Evolutionary conservation across 176 grass and related monocot species (phyloP).

Genomic region (Cenchrus purpureus): DNA sequence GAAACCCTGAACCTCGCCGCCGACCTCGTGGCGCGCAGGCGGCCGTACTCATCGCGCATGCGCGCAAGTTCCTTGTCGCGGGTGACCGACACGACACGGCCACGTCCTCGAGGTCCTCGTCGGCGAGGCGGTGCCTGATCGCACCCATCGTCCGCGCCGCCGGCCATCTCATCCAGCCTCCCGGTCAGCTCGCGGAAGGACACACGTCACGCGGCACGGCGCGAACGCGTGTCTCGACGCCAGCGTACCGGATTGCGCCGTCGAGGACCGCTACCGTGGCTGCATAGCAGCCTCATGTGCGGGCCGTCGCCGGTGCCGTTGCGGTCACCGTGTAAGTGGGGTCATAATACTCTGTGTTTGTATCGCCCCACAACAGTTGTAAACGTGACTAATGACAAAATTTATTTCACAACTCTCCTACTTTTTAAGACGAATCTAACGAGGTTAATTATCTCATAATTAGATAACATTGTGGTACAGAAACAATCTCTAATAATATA

Average conservation of each 20-base stretch:
- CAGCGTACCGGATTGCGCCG: slow-evolving; percentile 32
- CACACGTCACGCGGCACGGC: slow-evolving; percentile 24
- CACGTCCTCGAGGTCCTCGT: slow-evolving; percentile 35
- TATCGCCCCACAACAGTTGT: too few species aligned
- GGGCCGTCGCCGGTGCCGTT: not conserved
- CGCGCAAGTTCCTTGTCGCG: slow-evolving; percentile 52
- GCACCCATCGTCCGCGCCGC: not conserved
- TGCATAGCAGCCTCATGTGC: slow-evolving; percentile 30
- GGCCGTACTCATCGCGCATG: slow-evolving; percentile 56
- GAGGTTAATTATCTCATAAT: too few species aligned
- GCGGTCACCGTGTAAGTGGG: too few species aligned
- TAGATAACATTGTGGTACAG: too few species aligned
- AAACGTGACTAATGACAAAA: too few species aligned
- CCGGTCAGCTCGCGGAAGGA: slow-evolving; percentile 17
- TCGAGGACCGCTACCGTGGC: slow-evolving; percentile 38
- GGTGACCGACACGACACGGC: slow-evolving; percentile 57
- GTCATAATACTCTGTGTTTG: too few species aligned
- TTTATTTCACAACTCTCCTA: too few species aligned
- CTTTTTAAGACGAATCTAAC: too few species aligned
- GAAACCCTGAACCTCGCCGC: slow-evolving; percentile 29
- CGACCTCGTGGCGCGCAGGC: slow-evolving; percentile 9
- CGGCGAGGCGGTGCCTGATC: slow-evolving; percentile 42
- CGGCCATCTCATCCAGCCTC: slow-evolving; percentile 15
- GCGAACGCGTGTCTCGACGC: slow-evolving; percentile 45
- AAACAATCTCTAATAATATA: too few species aligned